Evolutionary conservation across 768 basidiomycete genomes (phyloP), one percentile per base, ranked within the genome.

Genomic region (Auricularia cornea): DNA sequence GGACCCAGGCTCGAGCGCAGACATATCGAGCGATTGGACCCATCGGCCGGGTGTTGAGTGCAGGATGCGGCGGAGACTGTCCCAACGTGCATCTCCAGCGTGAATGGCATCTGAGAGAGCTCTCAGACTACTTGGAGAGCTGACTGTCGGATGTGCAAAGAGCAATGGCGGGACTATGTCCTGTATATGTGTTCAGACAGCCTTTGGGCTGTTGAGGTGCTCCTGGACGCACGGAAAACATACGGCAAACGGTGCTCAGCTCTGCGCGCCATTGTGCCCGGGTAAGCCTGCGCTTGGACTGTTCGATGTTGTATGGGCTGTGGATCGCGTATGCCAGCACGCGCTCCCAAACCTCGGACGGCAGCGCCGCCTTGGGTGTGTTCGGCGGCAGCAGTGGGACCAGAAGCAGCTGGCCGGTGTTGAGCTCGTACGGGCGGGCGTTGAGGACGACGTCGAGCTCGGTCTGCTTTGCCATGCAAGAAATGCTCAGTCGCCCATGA

Each of bases 21-120:
- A 86, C 5, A 97, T 75, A 72, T 96, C 88, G 28, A 97, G 78
- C 11, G 71, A 73, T 64, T 86, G 88, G 1, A 96, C 84, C 89
- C 92, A 95, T 70, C 94, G 81, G 31, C 94, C 94, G 1, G 94
- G 94, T 0, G 88, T 82, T 3, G 92, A 94, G 69, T 88, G 90
- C 0, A 90, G 90, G 67, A 90, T 92, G 59, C 94, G 83, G 60
- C 90, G 84, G 63, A 96, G 85, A 52, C 91, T 90, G 69, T 94
- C 92, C 94, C 94, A 96, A 70, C 81, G 83, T 67, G 83, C 80
- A 65, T 96, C 93, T 6, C 87, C 86, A 32, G 71, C 68, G 64
- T 79, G 75, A 1, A 95, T 79, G 28, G 76, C 78, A n/a, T 75
- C 64, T n/a, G 81, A 77, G 67, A 94, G 87, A 64, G 77, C 79